phyloP scores from a whole-genome alignment of 306 rosid genomes.

The Lupinus albus region DNA sequence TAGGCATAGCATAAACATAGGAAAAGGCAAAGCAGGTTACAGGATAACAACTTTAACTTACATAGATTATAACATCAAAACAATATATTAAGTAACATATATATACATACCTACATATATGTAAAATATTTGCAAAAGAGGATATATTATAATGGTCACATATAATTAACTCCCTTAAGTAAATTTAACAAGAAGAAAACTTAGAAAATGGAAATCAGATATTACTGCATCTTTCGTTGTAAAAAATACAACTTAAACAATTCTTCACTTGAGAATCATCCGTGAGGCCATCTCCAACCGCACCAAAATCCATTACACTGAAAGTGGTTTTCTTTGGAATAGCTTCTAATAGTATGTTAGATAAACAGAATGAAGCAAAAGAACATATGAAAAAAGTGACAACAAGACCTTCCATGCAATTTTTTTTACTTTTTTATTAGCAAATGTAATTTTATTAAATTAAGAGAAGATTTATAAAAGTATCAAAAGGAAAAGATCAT shows the following conservation, averaged over 20 bases:
- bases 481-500: too few relatives aligned
- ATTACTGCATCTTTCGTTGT: not conserved
- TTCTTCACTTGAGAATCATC: constrained; percentile 40
- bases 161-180: not conserved
- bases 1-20: too few relatives aligned
- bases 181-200: not conserved
- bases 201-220: not conserved
- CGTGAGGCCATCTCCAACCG: constrained; percentile 35
- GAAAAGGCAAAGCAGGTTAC: too few relatives aligned
- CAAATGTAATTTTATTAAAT: too few relatives aligned
- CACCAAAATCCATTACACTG: constrained; percentile 40
- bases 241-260: not conserved
- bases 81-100: too few relatives aligned
- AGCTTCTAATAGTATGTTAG: not conserved
- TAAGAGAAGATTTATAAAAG: too few relatives aligned
- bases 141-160: too few relatives aligned
- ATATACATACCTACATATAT: too few relatives aligned
- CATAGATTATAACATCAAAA: too few relatives aligned
- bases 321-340: not conserved
- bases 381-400: not conserved
- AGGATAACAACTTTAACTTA: too few relatives aligned
- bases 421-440: too few relatives aligned
- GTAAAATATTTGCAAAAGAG: too few relatives aligned
- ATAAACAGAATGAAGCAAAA: constrained; percentile 25
- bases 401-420: constrained; percentile 6